Evolutionary conservation across 2,329 filamentous ascomycete genomes (phyloP).

Genomic region (Cordyceps pruinosa): DNA sequence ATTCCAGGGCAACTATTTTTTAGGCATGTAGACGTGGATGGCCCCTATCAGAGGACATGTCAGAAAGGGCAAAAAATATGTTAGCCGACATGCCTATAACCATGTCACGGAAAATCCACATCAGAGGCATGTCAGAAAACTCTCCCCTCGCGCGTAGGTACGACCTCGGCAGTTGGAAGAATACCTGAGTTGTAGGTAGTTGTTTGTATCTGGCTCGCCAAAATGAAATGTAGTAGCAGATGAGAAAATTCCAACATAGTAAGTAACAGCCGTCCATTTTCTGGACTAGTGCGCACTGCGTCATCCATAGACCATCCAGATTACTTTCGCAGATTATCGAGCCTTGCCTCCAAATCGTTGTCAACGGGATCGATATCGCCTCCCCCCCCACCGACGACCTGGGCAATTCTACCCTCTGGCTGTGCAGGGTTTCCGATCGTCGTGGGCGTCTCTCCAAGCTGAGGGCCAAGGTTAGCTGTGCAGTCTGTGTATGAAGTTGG

Average conservation of each 20-base stretch:
- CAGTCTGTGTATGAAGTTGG: neutral
- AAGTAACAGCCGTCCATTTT: neutral
- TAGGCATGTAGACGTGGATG: too few relatives aligned
- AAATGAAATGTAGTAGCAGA: neutral
- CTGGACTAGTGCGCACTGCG: neutral
- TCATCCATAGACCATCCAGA: neutral
- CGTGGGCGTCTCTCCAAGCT: constrained; percentile 89
- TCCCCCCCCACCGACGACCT: constrained; percentile 67
- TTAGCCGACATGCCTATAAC: too few relatives aligned
- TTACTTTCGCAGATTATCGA: constrained; percentile 73
- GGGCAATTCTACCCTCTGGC: constrained; percentile 71
- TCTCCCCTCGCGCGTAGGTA: neutral
- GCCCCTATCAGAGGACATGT: too few relatives aligned
- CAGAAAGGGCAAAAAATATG: too few relatives aligned
- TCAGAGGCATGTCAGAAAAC: neutral
- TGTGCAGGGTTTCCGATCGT: constrained; percentile 69
- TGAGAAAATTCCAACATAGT: constrained; percentile 1
- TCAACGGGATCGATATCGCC: constrained; percentile 64
- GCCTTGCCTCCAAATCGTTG: constrained; percentile 86
- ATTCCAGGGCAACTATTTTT: too few relatives aligned
- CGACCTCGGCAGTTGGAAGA: neutral
- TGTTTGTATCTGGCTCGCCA: constrained; percentile 5
- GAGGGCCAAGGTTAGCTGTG: constrained; percentile 21
- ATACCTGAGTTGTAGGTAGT: neutral
- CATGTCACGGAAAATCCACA: too few relatives aligned